Percentiles rank a stretch among this genome's conserved stretches.
Conservation (phyloP, 805 yeast genomes). For the Candida arabinofermentans region DNA sequence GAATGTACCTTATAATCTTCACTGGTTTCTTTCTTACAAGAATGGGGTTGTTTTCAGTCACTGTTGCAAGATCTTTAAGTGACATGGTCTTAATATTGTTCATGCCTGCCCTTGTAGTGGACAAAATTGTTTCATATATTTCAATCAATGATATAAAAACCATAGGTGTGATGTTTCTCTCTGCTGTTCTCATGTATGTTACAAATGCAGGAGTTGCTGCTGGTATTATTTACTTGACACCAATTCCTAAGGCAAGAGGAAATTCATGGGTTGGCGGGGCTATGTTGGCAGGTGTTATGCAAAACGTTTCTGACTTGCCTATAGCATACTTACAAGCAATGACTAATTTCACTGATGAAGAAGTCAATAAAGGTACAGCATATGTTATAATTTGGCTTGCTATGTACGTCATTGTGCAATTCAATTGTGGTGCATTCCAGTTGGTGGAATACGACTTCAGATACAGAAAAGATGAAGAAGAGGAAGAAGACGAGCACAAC, state of each 20-base stretch:
- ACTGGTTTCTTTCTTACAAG: conserved; percentile 62
- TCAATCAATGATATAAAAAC: conserved; percentile 62
- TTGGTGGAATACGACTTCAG: conserved; percentile 48
- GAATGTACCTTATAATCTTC: conserved; percentile 67
- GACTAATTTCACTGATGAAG: conserved; percentile 34
- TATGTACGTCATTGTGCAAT: conserved; percentile 47
- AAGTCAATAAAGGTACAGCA: conserved; percentile 39
- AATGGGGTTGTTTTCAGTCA: conserved; percentile 54
- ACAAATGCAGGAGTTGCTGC: conserved; percentile 48
- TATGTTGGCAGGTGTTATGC: conserved; percentile 64
- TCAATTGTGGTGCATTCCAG: conserved; percentile 48
- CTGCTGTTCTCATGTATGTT: conserved; percentile 47
- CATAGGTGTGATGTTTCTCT: conserved; percentile 58
- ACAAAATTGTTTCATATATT: conserved; percentile 58
- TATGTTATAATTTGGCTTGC: conserved; percentile 56
- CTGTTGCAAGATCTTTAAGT: conserved; percentile 59
- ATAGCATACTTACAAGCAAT: conserved; percentile 72
- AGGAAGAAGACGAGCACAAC: background rate
- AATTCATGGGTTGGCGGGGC: conserved; percentile 68
- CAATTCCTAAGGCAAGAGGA: conserved; percentile 44
- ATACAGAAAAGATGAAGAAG: conserved; percentile 5
- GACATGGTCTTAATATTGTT: conserved; percentile 58
- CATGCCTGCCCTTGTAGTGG: conserved; percentile 64
- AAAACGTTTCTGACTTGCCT: conserved; percentile 74
- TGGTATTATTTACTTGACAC: conserved; percentile 29